These are phyloP conservation scores for Hygrophorus russula DNA, from an alignment of 768 basidiomycete species.

Conservation along the genomic window DNA sequence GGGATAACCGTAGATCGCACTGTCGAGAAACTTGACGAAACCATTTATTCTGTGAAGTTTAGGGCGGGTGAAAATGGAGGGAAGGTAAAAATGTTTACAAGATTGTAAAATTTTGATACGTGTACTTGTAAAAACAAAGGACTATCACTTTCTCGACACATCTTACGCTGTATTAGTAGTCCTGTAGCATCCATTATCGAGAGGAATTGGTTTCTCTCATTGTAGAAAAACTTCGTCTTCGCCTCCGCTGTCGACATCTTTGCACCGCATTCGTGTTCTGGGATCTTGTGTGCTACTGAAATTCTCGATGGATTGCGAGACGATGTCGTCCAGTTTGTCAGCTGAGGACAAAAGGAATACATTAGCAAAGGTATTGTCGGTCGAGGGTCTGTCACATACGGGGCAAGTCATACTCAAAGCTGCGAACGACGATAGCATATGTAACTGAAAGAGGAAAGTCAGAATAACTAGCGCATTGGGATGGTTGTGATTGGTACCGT, in stretches of 20 bases:
- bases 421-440: constrained; percentile 62
- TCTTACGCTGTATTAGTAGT: no score
- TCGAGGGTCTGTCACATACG: constrained; percentile 7
- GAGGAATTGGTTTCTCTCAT: neutral
- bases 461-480: constrained; percentile 1
- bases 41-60: constrained; percentile 14
- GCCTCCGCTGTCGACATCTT: constrained; percentile 11
- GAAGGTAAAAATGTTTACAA: constrained; percentile 13
- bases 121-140: no score
- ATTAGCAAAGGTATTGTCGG: no score
- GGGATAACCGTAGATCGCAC: constrained; percentile 12
- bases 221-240: constrained; percentile 8
- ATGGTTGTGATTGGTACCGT: constrained; percentile 39
- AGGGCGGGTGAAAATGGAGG: constrained; percentile 11
- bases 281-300: constrained; percentile 5
- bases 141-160: no score
- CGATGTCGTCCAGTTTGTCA: constrained; percentile 60
- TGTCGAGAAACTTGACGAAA: constrained; percentile 11
- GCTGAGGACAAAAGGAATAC: constrained; percentile 8
- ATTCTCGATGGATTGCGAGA: constrained; percentile 35
- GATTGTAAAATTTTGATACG: no score
- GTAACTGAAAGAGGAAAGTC: constrained; percentile 33
- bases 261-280: constrained; percentile 5
- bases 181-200: no score
- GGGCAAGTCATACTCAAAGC: constrained; percentile 63